Percentiles rank a stretch among this genome's conserved stretches.
Conservation (phyloP, 148 eudicot species). For the Euryodendron excelsum region DNA sequence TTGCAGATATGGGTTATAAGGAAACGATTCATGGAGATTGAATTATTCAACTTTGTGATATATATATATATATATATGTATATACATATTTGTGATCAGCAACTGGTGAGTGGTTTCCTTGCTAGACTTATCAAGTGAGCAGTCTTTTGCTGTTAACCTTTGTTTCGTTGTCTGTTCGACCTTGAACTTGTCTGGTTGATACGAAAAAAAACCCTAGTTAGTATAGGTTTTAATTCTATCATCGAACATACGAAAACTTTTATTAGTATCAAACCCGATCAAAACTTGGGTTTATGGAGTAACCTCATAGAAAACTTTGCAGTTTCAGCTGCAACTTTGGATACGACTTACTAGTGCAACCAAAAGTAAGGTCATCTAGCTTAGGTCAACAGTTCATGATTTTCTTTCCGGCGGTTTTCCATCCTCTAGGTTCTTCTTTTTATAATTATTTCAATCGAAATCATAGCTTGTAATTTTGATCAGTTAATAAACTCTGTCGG, state of each 20-base stretch:
- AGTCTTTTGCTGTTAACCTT: slow-evolving; percentile 9
- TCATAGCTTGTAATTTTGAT: not conserved
- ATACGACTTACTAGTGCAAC: not conserved
- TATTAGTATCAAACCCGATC: not conserved
- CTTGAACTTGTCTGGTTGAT: not conserved
- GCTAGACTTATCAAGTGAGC: slow-evolving; percentile 14
- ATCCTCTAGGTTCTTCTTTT: not conserved
- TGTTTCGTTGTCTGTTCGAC: slow-evolving; percentile 20
- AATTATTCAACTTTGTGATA: not conserved
- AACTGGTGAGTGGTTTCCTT: slow-evolving; percentile 20
- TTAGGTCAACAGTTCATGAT: not conserved
- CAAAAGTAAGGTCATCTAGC: not conserved
- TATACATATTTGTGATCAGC: not conserved
- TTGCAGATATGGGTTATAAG: not conserved
- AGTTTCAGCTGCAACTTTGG: not conserved
- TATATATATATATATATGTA: not conserved
- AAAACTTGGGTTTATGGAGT: not conserved
- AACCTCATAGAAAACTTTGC: not conserved
- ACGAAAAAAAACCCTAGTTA: not conserved
- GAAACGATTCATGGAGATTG: no score
- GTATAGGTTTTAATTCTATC: not conserved
- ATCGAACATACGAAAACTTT: not conserved
- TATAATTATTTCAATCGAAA: not conserved
- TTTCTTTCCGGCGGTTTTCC: not conserved
- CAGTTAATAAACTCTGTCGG: not conserved